Base-by-base conservation (phyloP, 1,139 yeast genomes). In the Saccharomyces hybrid region DNA sequence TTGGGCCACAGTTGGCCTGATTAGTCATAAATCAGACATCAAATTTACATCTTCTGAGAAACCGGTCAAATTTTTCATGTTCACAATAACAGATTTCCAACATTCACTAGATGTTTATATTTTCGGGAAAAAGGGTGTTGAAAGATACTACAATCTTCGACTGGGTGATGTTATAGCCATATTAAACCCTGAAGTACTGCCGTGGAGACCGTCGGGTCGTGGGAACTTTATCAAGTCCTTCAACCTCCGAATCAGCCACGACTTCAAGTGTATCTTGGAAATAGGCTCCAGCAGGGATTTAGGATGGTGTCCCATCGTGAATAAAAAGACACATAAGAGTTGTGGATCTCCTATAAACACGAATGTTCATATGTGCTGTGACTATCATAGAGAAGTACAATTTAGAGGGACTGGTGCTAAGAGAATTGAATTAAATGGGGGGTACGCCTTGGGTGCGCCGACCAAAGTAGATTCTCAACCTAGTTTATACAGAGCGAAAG, bases 101-200 rank as follows among this genome's bases (percentile, higher is more conserved):
- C 74, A 74, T 54, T 78, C 81, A 2, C 69, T 89, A 1, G 81
- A 82, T 46, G 66, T 90, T 6, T 78, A 83, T 58, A 66, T 93
- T 1, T 85, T 86, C 64, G 90, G 84, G 0, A 61, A 65, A 29
- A 74, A 76, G 11, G 87, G 90, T 2, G 84, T 84, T 16, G 80
- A 81, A 27, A 80, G 79, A 63, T 86, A 82, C 68, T 88, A 88
- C 83, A 88, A 84, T 57, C 64, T 90, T 2, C 74, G 81, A 49
- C 76, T 81, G 1, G 98, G 99, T 0, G 89, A 87, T 55, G 70
- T 91, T 1, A 68, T 91, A 8, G 86, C 86, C 0, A 66, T 93
- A 0, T 70, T 91, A 49, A 91, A 91, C 64, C 98, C 99, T 0
- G 74, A 73, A 2, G 74, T 88, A 1, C 77, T 75, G 56, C 72